phyloP scores from a whole-genome alignment of 2,329 filamentous ascomycete species.

The Clarireedia paspali region DNA sequence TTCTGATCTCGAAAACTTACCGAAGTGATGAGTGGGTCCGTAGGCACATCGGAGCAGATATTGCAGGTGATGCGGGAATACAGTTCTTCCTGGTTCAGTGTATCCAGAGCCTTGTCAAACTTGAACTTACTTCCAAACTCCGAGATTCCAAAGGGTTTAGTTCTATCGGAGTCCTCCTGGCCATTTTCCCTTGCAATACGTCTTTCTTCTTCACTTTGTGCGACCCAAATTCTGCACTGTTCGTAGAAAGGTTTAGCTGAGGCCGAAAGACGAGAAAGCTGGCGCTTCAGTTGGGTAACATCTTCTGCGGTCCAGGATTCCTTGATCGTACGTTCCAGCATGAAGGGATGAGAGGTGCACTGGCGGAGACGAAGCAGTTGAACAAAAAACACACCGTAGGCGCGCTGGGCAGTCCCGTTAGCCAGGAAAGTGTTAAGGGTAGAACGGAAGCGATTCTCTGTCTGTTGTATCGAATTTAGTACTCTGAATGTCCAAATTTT shows the following conservation, averaged over 20 bases:
- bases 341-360: conserved; percentile 27
- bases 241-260: conserved; percentile 21
- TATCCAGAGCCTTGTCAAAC: conserved; percentile 29
- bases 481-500: conserved; percentile 3
- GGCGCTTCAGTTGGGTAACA: conserved; percentile 12
- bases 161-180: conserved; percentile 2
- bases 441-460: conserved; percentile 25
- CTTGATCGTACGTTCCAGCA: conserved; percentile 27
- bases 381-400: conserved; percentile 24
- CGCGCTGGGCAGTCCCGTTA: conserved; percentile 13
- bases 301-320: conserved; percentile 26
- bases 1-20: conserved; percentile 11
- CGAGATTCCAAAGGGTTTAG: conserved; percentile 20
- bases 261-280: conserved; percentile 9
- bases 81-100: conserved; percentile 24
- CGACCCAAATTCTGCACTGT: conserved; percentile 23
- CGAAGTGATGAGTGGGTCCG: conserved; percentile 35
- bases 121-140: conserved; percentile 27
- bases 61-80: conserved; percentile 32
- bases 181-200: not conserved
- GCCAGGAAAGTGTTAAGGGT: conserved; percentile 23
- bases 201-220: conserved; percentile 4
- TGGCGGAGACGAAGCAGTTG: conserved; percentile 28
- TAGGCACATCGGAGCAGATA: conserved; percentile 34
- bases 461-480: conserved; percentile 29